Base-by-base conservation (phyloP, 208 protist species). In the Naegleria gruberi region DNA sequence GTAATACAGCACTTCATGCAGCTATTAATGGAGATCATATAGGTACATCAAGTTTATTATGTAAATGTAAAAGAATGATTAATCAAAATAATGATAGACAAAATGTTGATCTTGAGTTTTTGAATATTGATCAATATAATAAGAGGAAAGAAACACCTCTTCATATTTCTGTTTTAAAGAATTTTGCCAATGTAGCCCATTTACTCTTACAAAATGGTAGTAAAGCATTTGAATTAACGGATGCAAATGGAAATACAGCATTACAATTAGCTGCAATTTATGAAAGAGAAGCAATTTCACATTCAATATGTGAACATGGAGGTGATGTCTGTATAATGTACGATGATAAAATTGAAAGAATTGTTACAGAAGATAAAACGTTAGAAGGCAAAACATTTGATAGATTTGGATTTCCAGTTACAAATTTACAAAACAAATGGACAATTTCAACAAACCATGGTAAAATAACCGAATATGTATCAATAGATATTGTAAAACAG, bases 291-390 rank as follows among this genome's bases (percentile, higher is more conserved):
- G 23, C 15, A 42, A 42, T 34, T 46, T 4, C n/a, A 34, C 19
- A 45, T 45, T 12, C 5, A 30, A 65, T 88, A 26, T 34, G 23
- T 15, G 84, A 88, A 30, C 43, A 43, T 65, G 84, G 84, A 42
- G 84, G 37, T 42, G 84, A 88, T 88, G 45, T 88, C n/a, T 65
- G n/a, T 43, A 3, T 65, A 88, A 43, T 88, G 46, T 88, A 88
- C 65, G 41, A 65, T 7, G 19, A 19, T 43, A 8, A 2, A 5
- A 23, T 46, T 41, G 7, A 5, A 41, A 43, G 84, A 42, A 26
- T 34, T 5, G 17, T 34, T 10, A 34, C 15, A 34, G 4, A 1
- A 6, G 82, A 45, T 3, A 88, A 43, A 45, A 65, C 15, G 15
- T 30, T 65, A 23, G 34, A 65, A 34, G 12, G 17, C 4, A 88